Evolutionary conservation across 306 rosid genomes (phyloP), one percentile per base, ranked within the genome.

Genomic region (Vicia villosa): DNA sequence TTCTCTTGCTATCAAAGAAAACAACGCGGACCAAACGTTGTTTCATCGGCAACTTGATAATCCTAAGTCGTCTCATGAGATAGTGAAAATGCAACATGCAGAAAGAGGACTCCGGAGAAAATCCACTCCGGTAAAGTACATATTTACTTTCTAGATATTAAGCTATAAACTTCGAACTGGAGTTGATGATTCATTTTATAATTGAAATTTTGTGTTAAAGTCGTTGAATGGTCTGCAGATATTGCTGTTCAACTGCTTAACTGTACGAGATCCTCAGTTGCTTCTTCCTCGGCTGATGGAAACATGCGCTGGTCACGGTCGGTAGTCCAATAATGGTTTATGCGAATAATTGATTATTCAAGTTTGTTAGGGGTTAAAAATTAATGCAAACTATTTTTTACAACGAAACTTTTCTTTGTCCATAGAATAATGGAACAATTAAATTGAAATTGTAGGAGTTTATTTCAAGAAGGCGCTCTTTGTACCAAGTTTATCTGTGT

Each of bases 381-480:
- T n/a, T 22, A 59, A 58, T 51, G 54, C 43, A 45, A 17, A 37
- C 57, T 28, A 26, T 26, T 4, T 52, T 57, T 61, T 10, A 13
- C 10, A 9, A 58, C 14, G 54, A 41, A 20, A 15, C 37, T 6
- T 17, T 11, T 51, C 21, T 6, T 51, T 42, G 52, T 70, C 38
- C 40, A 34, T 45, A 8, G 46, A 63, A 56, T 71, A 17, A 64
- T 12, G 50, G 13, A 50, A 62, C 26, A 40, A 22, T 42, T 66
- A 34, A 63, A 50, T 70, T 79, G 71, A 75, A 63, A 68, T 66
- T 74, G 63, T 72, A 95, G 99, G 97, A 80, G 88, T 95, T 41
- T 78, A 82, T 84, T 95, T 95, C 87, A 87, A 86, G 88, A 91
- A 86, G 79, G 99, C 97, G 0, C 89, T 95, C 19, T 91, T 95